A percentile compares a stretch with the other conserved stretches of the same genome.
phyloP scores from a whole-genome alignment of 306 rosid species.

The Clitoria ternatea region DNA sequence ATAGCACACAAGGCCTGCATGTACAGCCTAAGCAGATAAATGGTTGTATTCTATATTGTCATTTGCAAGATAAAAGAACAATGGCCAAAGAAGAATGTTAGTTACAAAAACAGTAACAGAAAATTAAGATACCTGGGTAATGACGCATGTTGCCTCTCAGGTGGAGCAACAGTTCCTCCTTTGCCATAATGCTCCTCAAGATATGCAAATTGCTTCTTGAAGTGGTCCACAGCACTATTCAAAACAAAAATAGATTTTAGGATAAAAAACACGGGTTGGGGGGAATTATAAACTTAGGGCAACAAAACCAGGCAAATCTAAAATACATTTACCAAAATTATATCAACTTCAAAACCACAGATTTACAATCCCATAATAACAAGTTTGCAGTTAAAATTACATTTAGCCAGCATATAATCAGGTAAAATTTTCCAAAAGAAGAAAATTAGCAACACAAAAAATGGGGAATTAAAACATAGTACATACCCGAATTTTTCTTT shows the following conservation, averaged over 20 bases:
- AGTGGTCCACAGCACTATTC: constrained; percentile 93
- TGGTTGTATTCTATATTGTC: not conserved
- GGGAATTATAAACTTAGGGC: not conserved
- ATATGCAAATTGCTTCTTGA: constrained; percentile 96
- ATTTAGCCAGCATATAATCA: not conserved
- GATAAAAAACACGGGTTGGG: not conserved
- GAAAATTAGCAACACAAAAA: not conserved
- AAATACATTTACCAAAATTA: not conserved
- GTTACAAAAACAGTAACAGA: not conserved
- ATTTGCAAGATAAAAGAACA: constrained; percentile 1
- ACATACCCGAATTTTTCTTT: too few relatives aligned
- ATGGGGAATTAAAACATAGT: too few relatives aligned
- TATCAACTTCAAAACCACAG: constrained; percentile 14
- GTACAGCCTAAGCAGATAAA: constrained; percentile 20
- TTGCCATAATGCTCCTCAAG: constrained; percentile 96
- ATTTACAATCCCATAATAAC: not conserved
- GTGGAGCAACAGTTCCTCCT: constrained; percentile 76
- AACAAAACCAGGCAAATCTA: constrained; percentile 1
- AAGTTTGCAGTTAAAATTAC: not conserved
- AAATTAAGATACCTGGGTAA: constrained; percentile 66
- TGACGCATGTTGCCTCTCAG: constrained; percentile 95
- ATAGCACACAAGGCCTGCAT: constrained; percentile 74
- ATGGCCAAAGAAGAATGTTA: constrained; percentile 8
- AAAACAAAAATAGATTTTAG: constrained; percentile 14
- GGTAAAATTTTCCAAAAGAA: not conserved